These are phyloP conservation scores for Candida corydali DNA, from an alignment of 805 yeast genomes.

Conservation along the genomic window DNA sequence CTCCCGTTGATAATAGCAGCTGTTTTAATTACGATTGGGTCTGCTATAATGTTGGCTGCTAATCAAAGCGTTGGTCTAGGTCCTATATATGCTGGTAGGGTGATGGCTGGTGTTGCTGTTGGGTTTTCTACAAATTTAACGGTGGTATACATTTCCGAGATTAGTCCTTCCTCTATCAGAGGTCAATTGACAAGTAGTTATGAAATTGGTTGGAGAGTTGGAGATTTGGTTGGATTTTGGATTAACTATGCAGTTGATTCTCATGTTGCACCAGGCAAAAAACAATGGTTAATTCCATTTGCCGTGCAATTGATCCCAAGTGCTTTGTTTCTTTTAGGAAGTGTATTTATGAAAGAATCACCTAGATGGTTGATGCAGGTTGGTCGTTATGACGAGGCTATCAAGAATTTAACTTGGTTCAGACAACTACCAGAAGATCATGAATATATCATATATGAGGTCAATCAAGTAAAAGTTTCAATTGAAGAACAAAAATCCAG, in stretches of 20 bases:
- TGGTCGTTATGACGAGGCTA: constrained; percentile 38
- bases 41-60: constrained; percentile 35
- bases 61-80: constrained; percentile 22
- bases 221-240: constrained; percentile 52
- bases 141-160: constrained; percentile 51
- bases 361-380: constrained; percentile 50
- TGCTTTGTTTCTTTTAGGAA: constrained; percentile 39
- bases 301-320: constrained; percentile 45
- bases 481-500: constrained; percentile 31
- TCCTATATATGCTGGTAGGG: constrained; percentile 50
- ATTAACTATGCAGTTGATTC: constrained; percentile 46
- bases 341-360: constrained; percentile 44
- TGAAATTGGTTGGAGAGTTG: constrained; percentile 50
- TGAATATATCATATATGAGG: constrained; percentile 47
- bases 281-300: constrained; percentile 54
- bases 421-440: constrained; percentile 45
- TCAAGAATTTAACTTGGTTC: constrained; percentile 34
- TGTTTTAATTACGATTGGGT: constrained; percentile 28
- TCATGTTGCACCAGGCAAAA: constrained; percentile 13
- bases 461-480: constrained; percentile 48
- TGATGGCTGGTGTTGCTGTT: constrained; percentile 51
- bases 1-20: constrained; percentile 29
- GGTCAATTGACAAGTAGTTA: constrained; percentile 28
- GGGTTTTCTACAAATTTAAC: constrained; percentile 58
- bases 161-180: constrained; percentile 49